Evolutionary conservation across 2,329 filamentous ascomycete species (phyloP).

Genomic region (Calycina marina): DNA sequence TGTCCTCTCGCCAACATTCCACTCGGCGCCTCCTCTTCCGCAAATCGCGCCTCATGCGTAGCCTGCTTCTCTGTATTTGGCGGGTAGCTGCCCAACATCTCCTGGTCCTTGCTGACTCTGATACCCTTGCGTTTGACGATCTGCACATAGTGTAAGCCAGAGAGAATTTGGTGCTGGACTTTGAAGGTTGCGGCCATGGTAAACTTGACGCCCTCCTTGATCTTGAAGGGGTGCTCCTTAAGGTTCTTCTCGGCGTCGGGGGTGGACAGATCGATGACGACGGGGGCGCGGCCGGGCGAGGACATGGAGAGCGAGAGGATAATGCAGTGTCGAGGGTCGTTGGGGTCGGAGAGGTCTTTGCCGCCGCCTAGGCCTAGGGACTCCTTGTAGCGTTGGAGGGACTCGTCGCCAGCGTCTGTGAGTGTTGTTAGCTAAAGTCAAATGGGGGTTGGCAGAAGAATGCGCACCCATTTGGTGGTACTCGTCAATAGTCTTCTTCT

Average conservation of each 20-base stretch:
- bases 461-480: slow-evolving; percentile 81
- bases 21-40: slow-evolving; percentile 79
- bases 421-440: neutral
- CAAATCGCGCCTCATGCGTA: slow-evolving; percentile 78
- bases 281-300: slow-evolving; percentile 65
- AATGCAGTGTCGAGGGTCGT: slow-evolving; percentile 80
- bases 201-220: slow-evolving; percentile 91
- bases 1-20: slow-evolving; percentile 82
- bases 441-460: neutral
- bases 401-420: slow-evolving; percentile 55
- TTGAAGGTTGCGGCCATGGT: slow-evolving; percentile 90
- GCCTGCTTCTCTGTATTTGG: slow-evolving; percentile 83
- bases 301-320: slow-evolving; percentile 85
- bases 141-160: slow-evolving; percentile 91
- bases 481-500: slow-evolving; percentile 95
- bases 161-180: slow-evolving; percentile 93
- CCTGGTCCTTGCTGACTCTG: slow-evolving; percentile 79
- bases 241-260: slow-evolving; percentile 62
- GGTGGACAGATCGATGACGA: slow-evolving; percentile 73
- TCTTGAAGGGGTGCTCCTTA: slow-evolving; percentile 87
- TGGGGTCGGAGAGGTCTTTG: slow-evolving; percentile 57
- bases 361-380: slow-evolving; percentile 76
- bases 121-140: slow-evolving; percentile 82
- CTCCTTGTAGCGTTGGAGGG: slow-evolving; percentile 92
- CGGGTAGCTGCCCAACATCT: slow-evolving; percentile 96